Conservation (phyloP, 371 early-diverging fungal species). For the Rhizopus arrhizus region DNA sequence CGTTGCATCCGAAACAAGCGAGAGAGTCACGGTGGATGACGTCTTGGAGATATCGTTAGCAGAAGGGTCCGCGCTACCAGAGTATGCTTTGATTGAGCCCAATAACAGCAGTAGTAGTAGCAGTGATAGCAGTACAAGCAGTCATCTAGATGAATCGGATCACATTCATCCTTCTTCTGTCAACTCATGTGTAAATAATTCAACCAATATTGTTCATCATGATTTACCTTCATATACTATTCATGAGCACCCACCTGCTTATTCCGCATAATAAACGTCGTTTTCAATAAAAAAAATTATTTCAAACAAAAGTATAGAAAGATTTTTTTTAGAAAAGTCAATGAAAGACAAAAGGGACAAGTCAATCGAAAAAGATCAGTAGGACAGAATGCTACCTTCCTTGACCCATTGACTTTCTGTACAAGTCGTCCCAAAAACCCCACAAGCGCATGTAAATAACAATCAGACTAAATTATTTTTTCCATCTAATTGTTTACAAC, state of each 20-base stretch:
- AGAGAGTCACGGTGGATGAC: slow-evolving; percentile 51
- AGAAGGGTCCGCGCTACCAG: slow-evolving; percentile 35
- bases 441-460: no score
- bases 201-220: neutral
- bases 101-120: slow-evolving; percentile 10
- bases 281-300: no score
- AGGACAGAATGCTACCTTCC: no score
- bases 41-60: slow-evolving; percentile 41
- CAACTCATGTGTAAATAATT: neutral
- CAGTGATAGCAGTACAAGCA: slow-evolving; percentile 1
- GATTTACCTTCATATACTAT: slow-evolving; percentile 32
- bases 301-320: no score
- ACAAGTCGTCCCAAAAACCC: no score
- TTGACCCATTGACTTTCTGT: no score
- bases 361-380: no score
- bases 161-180: slow-evolving; percentile 1
- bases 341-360: no score
- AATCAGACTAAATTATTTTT: no score
- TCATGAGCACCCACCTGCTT: slow-evolving; percentile 21
- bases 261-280: slow-evolving; percentile 8
- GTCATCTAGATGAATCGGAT: slow-evolving; percentile 1
- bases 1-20: slow-evolving; percentile 40
- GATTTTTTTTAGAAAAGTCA: no score
- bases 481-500: no score
- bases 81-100: slow-evolving; percentile 22